Conservation (phyloP, 306 rosid species). For the Vigna radiata region DNA sequence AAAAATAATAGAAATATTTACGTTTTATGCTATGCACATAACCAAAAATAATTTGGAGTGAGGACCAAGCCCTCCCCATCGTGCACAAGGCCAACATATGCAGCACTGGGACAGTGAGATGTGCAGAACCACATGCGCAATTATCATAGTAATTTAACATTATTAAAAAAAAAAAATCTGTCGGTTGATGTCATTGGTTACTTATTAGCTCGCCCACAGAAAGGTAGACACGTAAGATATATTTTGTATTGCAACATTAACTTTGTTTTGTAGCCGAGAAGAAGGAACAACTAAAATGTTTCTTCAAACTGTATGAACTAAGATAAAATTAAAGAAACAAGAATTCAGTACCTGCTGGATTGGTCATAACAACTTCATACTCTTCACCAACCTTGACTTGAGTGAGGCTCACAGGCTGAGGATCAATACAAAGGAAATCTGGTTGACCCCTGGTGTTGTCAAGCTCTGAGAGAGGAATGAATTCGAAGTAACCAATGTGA, state of each 20-base stretch:
- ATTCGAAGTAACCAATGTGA: conserved; percentile 86
- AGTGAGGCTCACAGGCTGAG: conserved; percentile 71
- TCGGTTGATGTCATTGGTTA: neutral
- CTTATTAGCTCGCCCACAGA: neutral
- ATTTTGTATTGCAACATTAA: conserved; percentile 1
- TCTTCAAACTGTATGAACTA: neutral
- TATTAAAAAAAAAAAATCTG: neutral
- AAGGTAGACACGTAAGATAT: conserved; percentile 11
- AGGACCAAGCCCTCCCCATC: conserved; percentile 7
- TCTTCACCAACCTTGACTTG: conserved; percentile 76
- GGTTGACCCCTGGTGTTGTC: conserved; percentile 19
- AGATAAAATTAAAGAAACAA: neutral
- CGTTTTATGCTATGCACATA: neutral
- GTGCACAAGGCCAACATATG: neutral
- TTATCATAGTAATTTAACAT: neutral
- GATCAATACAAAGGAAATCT: conserved; percentile 40
- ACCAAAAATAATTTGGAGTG: neutral
- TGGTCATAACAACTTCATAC: conserved; percentile 77
- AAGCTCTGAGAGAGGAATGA: conserved; percentile 60
- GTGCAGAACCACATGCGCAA: neutral
- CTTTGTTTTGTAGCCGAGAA: neutral
- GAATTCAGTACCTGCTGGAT: conserved; percentile 72
- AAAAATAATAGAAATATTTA: conserved; percentile 12
- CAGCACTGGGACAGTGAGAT: neutral
- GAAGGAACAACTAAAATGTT: conserved; percentile 5